These are phyloP conservation scores for Hyphodiscus sp. DNA, from an alignment of 2,329 filamentous ascomycete species.

Conservation along the genomic window DNA sequence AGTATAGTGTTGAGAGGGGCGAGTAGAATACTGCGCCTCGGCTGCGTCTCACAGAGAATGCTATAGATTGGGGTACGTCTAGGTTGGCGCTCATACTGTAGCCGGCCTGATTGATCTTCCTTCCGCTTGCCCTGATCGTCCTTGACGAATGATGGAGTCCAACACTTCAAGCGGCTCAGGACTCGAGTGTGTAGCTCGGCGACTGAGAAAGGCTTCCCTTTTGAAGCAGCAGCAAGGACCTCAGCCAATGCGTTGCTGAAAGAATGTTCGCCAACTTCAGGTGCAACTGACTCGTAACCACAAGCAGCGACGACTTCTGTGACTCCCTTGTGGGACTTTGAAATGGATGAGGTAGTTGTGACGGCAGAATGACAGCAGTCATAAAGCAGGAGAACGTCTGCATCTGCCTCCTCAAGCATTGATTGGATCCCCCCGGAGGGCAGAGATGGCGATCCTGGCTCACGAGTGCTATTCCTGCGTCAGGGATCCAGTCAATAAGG, in stretches of 20 bases:
- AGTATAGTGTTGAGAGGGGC: too few relatives aligned
- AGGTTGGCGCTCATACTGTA: background rate
- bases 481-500: background rate
- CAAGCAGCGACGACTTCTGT: background rate
- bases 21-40: background rate
- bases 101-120: background rate
- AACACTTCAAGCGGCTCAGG: background rate
- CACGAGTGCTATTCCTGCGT: too few relatives aligned
- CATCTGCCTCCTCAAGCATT: slow-evolving; percentile 3
- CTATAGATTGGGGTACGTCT: background rate
- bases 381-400: slow-evolving; percentile 8
- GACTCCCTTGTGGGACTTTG: too few relatives aligned
- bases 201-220: background rate
- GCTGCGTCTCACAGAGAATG: background rate
- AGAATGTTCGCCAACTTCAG: background rate
- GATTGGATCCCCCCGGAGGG: slow-evolving; percentile 8
- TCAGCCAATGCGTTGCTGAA: background rate
- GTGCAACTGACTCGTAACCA: background rate
- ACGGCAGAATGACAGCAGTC: slow-evolving; percentile 5
- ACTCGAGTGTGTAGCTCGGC: background rate
- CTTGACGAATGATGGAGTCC: background rate
- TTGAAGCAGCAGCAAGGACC: background rate
- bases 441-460: too few relatives aligned
- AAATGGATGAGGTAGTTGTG: too few relatives aligned
- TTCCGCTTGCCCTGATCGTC: background rate